Evolutionary conservation across 164 flowering plant genomes (phyloP), one percentile per base, ranked within the genome.

Genomic region (Magnolia kwangsiensis): DNA sequence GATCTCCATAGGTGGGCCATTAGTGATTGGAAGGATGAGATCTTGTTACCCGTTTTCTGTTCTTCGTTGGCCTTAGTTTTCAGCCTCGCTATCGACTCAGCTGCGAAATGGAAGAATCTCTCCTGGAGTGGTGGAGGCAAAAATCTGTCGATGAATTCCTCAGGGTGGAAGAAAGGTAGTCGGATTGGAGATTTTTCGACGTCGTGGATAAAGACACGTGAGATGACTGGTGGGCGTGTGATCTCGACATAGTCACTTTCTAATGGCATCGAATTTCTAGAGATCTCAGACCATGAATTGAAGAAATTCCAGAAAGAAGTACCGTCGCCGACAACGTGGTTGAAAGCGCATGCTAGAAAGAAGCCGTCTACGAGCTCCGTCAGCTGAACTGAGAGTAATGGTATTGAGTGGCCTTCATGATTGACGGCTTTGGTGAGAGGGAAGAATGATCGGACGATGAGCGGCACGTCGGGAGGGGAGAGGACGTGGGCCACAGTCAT

Each of bases 241-340:
- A 69, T 67, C 1, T n/a, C 45, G 3, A 0, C 8, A 3, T 14
- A 1, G 1, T 7, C 31, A 6, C 8, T 68, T 2, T 7, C 86
- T 67, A 75, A 86, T 82, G 97, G 78, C 0, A 91, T 85, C 4
- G 94, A 94, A 74, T 91, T 16, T 67, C 78, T 64, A 8, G 72
- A n/a, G 24, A 79, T 75, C 58, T 79, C 81, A 0, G 81, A 49
- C 81, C 81, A 79, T 8, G 72, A 27, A 51, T 72, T 66, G 78
- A 79, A 65, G 75, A 79, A 79, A 27, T 79, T 65, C 81, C 81
- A 79, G 72, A 71, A 75, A 8, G 78, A 76, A 19, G 72, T 51
- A 18, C 81, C 81, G n/a, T 75, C 81, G 20, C 72, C 75, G 1
- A 79, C 59, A 3, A 27, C 72, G 45, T 79, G 81, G 59, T 75